These are phyloP conservation scores for Blastocystis sp. DNA, from an alignment of 352 stramenopile genomes.

Conservation along the genomic window DNA sequence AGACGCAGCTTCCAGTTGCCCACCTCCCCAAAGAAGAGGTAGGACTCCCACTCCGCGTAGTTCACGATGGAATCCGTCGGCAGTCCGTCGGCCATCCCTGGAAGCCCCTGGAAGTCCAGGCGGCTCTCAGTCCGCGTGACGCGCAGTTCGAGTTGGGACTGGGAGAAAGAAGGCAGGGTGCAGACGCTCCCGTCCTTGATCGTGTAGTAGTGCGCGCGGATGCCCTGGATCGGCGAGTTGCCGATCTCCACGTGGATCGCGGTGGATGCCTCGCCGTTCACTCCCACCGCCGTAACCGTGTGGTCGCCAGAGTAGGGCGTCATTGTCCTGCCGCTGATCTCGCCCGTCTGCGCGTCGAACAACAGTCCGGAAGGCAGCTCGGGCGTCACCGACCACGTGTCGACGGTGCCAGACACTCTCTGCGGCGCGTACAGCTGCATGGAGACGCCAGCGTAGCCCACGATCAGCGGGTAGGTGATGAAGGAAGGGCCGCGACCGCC, in stretches of 20 bases:
- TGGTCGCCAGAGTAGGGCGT: not conserved
- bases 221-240: not conserved
- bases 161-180: not conserved
- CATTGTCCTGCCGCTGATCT: not conserved
- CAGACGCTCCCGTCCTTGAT: not conserved
- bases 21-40: slow-evolving; percentile 23
- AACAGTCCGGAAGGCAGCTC: not conserved
- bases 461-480: slow-evolving; percentile 58
- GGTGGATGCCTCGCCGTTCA: not conserved
- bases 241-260: slow-evolving; percentile 2
- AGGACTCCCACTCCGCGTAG: slow-evolving; percentile 25
- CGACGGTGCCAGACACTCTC: slow-evolving; percentile 17
- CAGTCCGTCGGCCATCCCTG: not conserved
- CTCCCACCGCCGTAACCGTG: slow-evolving; percentile 21
- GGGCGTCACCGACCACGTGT: not conserved
- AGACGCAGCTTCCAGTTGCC: slow-evolving; percentile 35
- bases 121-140: not conserved
- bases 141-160: slow-evolving; percentile 15
- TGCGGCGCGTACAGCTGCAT: slow-evolving; percentile 18
- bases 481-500: slow-evolving; percentile 69
- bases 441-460: slow-evolving; percentile 31
- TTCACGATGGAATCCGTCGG: not conserved
- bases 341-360: slow-evolving; percentile 8
- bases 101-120: not conserved
- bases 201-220: slow-evolving; percentile 44